Evolutionary conservation across 1,284 basidiomycete species (phyloP).

Genomic region (Pseudozyma tsukubaensis): DNA sequence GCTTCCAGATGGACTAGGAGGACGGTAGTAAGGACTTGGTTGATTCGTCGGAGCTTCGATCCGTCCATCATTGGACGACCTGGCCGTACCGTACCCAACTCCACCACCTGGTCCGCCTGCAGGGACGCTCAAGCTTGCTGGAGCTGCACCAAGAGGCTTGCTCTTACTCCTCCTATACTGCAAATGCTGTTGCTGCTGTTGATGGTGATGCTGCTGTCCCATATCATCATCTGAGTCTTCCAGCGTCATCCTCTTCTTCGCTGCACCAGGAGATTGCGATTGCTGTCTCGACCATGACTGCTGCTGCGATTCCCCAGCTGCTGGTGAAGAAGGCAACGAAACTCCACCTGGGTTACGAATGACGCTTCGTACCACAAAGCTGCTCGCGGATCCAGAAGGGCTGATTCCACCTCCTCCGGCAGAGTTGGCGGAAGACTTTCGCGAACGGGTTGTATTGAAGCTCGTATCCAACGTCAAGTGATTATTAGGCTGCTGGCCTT

Average conservation of each 20-base stretch:
- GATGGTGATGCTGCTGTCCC: conserved; percentile 4
- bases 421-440: conserved; percentile 35
- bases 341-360: conserved; percentile 59
- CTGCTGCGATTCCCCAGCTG: conserved; percentile 2
- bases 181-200: conserved; percentile 15
- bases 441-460: conserved; percentile 26
- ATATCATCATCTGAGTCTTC: conserved; percentile 45
- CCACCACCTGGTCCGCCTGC: conserved; percentile 62
- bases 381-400: conserved; percentile 24
- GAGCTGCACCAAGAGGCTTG: conserved; percentile 35
- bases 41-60: conserved; percentile 32
- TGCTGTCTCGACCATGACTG: conserved; percentile 22
- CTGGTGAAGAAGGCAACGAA: conserved; percentile 31
- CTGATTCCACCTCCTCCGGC: conserved; percentile 13
- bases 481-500: conserved; percentile 10
- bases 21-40: conserved; percentile 27
- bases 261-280: conserved; percentile 15
- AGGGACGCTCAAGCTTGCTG: conserved; percentile 51
- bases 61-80: conserved; percentile 57
- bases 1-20: conserved; percentile 35
- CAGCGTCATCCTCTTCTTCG: conserved; percentile 27
- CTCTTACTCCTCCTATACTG: conserved; percentile 46
- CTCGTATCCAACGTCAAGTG: conserved; percentile 24
- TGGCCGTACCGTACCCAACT: conserved; percentile 55
- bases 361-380: conserved; percentile 61